A percentile compares a stretch with the other conserved stretches of the same genome.
Conservation (phyloP, 495 filamentous ascomycete genomes). For the Penicillium coprophilum region DNA sequence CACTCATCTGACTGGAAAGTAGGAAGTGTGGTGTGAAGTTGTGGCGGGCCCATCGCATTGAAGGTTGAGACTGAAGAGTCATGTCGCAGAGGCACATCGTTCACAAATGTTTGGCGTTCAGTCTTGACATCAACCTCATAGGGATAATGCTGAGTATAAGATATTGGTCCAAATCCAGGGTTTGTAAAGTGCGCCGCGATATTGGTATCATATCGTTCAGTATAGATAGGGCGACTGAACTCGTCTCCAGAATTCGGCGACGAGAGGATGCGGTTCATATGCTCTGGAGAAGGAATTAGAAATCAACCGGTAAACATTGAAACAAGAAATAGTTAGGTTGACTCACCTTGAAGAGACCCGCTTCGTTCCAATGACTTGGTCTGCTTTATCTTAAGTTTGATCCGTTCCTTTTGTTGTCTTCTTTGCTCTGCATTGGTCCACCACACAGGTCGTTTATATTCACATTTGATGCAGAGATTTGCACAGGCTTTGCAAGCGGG, state of each 20-base stretch:
- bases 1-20: conserved; percentile 72
- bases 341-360: conserved; percentile 43
- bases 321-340: no score
- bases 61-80: conserved; percentile 87
- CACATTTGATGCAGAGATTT: conserved; percentile 80
- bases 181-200: conserved; percentile 55
- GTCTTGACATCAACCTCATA: conserved; percentile 97
- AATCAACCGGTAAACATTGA: background rate
- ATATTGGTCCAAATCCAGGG: conserved; percentile 31
- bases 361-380: conserved; percentile 90
- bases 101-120: conserved; percentile 89
- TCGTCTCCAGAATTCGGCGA: conserved; percentile 75
- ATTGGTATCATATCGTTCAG: conserved; percentile 54
- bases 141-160: conserved; percentile 52
- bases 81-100: conserved; percentile 77
- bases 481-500: conserved; percentile 85
- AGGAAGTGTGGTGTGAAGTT: conserved; percentile 61
- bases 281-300: background rate
- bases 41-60: conserved; percentile 78
- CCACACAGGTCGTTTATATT: conserved; percentile 96
- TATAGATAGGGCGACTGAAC: conserved; percentile 69
- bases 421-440: conserved; percentile 90
- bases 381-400: conserved; percentile 96
- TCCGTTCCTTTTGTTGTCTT: conserved; percentile 82
- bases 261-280: conserved; percentile 12